Percentiles rank a stretch among this genome's conserved stretches.
These are phyloP conservation scores for Podila horticola DNA, from an alignment of 192 early-diverging fungal genomes.

Conservation along the genomic window DNA sequence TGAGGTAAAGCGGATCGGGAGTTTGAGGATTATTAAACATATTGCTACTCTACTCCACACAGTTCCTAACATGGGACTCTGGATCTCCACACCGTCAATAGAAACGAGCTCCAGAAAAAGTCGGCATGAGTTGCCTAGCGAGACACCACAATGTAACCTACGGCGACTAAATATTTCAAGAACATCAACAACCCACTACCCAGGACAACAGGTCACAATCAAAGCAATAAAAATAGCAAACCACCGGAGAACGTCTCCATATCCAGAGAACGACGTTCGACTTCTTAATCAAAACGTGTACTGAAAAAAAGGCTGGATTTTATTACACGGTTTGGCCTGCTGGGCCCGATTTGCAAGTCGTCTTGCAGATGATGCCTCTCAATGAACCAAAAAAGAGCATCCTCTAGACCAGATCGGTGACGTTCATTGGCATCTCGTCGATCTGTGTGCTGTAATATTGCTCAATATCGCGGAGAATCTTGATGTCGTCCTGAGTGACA, in stretches of 20 bases:
- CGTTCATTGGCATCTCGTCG: slow-evolving; percentile 94
- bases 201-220: too few species aligned
- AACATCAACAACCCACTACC: background rate
- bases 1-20: slow-evolving; percentile 54
- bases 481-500: slow-evolving; percentile 94
- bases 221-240: too few species aligned
- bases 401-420: slow-evolving; percentile 55
- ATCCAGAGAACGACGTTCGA: too few species aligned
- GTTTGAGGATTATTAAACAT: background rate
- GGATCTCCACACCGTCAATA: background rate
- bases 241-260: too few species aligned
- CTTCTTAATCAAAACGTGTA: too few species aligned
- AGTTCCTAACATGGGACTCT: background rate
- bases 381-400: too few species aligned
- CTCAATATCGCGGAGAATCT: slow-evolving; percentile 96
- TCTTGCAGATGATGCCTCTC: too few species aligned
- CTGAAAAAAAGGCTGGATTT: too few species aligned
- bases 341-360: too few species aligned
- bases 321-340: too few species aligned
- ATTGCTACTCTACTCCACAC: background rate
- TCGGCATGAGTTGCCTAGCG: background rate
- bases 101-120: slow-evolving; percentile 2
- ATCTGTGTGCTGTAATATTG: slow-evolving; percentile 98
- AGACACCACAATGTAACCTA: background rate
- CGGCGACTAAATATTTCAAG: background rate